Base-by-base conservation (phyloP, 2,329 filamentous ascomycete genomes). In the Colletotrichum euphorbiae region DNA sequence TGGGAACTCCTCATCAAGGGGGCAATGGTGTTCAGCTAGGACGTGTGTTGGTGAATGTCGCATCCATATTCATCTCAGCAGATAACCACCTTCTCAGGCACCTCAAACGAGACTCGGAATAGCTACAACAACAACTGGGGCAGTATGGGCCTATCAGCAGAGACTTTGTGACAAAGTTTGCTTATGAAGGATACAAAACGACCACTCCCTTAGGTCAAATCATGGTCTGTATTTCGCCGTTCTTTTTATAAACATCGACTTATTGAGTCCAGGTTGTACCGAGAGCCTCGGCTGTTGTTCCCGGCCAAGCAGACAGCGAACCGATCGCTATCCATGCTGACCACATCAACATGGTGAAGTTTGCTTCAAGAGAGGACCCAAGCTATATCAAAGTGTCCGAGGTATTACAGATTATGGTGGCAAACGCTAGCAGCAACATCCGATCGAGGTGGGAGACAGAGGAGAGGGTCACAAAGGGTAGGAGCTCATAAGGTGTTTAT, bases 1-100 rank as follows among this genome's bases (percentile, higher is more conserved):
- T 80, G 69, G 78, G 78, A 28, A 81, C 78, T 21, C 78, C 77
- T 48, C 77, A 80, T 71, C 73, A 79, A 67, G 79, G 77, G 60
- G 75, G 76, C 51, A 75, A 73, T 46, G 75, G 77, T 31, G 76
- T 77, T 9, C 50, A 67, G 68, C 66, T 75, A 2, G 75, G 75
- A 38, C 72, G 70, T 64, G 57, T 76, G 15, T 66, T 78, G 17
- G 71, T 74, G 3, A 77, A 78, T 67, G 70, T 78, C 5, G 75
- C 76, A 15, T 80, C 77, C 42, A 73, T 80, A 4, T 76, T 77
- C 67, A 70, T 75, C 28, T 70, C 71, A 21, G 73, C 77, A 7
- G 72, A 77, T 59, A 68, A 74, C 59, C 64, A 67, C 33, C 71
- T 79, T 55, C 69, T 80, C 15, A 73, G 75, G 56, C 72, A 75